These are phyloP conservation scores for Arabis hirsuta DNA, from an alignment of 345 rosid genomes.

Conservation along the genomic window DNA sequence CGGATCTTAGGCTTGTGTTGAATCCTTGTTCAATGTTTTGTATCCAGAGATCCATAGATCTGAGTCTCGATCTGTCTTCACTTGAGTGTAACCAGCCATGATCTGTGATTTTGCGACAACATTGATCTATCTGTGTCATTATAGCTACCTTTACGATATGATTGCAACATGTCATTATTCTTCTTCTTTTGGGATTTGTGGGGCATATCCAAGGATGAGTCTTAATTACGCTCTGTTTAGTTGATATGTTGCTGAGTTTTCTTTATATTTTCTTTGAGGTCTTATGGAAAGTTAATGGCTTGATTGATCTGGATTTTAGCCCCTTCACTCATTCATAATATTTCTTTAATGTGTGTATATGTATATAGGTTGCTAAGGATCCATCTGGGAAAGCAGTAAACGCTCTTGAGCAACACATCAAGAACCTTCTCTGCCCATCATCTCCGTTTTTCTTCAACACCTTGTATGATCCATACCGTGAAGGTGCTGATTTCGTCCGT, in stretches of 20 bases:
- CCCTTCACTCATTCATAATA: not conserved
- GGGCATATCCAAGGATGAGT: constrained; percentile 21
- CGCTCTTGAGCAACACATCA: constrained; percentile 95
- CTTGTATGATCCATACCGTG: constrained; percentile 83
- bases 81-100: constrained; percentile 5
- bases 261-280: not conserved
- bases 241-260: not conserved
- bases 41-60: constrained; percentile 20
- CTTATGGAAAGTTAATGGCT: not conserved
- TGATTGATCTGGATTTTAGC: not conserved
- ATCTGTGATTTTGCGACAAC: not conserved
- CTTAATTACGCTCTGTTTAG: constrained; percentile 3
- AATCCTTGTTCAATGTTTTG: not conserved
- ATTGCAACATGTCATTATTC: constrained; percentile 21
- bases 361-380: constrained; percentile 81
- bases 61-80: constrained; percentile 24
- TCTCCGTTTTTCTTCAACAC: constrained; percentile 97
- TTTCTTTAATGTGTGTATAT: constrained; percentile 24
- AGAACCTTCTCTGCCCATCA: constrained; percentile 85
- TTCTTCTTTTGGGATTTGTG: constrained; percentile 1
- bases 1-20: constrained; percentile 22
- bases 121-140: constrained; percentile 23
- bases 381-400: constrained; percentile 81
- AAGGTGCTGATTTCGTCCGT: constrained; percentile 95
- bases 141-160: constrained; percentile 34